Conservation (phyloP, 371 early-diverging fungal genomes). For the Mortierella sp. region DNA sequence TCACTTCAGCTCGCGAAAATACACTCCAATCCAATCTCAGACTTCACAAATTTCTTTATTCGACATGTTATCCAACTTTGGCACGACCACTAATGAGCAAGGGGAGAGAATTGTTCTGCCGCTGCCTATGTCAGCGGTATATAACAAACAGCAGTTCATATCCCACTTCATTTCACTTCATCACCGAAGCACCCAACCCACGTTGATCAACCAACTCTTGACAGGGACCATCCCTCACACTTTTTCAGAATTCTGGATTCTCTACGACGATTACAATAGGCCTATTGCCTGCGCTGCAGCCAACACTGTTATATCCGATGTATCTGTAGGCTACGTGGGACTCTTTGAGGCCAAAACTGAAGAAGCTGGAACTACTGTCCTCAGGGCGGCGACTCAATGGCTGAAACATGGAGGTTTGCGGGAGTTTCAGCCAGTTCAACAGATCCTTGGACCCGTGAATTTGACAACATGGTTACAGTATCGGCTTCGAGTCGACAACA, state of each 20-base stretch:
- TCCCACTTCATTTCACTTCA: slow-evolving; percentile 50
- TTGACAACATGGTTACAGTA: slow-evolving; percentile 56
- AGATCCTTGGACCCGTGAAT: slow-evolving; percentile 55
- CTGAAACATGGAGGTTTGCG: slow-evolving; percentile 28
- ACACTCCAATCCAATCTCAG: background rate
- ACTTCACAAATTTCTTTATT: background rate
- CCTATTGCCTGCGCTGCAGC: slow-evolving; percentile 51
- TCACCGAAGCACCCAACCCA: slow-evolving; percentile 32
- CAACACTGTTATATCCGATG: slow-evolving; percentile 51
- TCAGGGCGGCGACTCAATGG: slow-evolving; percentile 47
- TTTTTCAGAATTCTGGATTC: slow-evolving; percentile 46
- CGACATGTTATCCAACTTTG: slow-evolving; percentile 42
- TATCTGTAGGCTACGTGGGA: slow-evolving; percentile 46
- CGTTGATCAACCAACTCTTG: slow-evolving; percentile 39
- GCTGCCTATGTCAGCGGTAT: slow-evolving; percentile 47
- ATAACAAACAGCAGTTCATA: slow-evolving; percentile 50
- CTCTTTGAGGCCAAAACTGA: slow-evolving; percentile 53
- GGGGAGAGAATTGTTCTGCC: slow-evolving; percentile 18
- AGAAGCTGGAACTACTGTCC: slow-evolving; percentile 34
- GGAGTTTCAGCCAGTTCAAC: slow-evolving; percentile 49
- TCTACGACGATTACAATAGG: slow-evolving; percentile 37
- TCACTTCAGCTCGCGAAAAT: background rate
- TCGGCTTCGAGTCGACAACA: slow-evolving; percentile 46
- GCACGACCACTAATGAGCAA: slow-evolving; percentile 4
- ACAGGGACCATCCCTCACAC: slow-evolving; percentile 16